These are phyloP conservation scores for Malus hybrid DNA, from an alignment of 331 rosid species.

Conservation along the genomic window DNA sequence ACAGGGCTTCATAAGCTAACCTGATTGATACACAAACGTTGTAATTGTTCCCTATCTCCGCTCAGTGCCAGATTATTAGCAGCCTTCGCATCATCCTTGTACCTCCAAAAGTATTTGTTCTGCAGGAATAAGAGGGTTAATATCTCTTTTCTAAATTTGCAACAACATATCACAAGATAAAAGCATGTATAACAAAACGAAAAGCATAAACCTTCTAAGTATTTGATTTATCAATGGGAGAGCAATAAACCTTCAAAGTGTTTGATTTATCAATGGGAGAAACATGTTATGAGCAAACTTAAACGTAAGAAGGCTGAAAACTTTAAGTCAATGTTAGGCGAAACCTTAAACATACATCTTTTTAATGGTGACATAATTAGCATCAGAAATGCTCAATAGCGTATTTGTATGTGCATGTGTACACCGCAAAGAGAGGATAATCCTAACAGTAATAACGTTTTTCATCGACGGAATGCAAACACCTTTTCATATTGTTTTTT, in stretches of 20 bases:
- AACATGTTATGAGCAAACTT: neutral
- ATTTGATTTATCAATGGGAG: neutral
- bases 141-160: neutral
- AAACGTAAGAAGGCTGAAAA: neutral
- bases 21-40: slow-evolving; percentile 54
- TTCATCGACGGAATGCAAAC: neutral
- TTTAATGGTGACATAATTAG: neutral
- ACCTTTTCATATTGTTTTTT: slow-evolving; percentile 64
- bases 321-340: neutral
- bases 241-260: neutral
- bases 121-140: slow-evolving; percentile 33
- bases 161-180: neutral
- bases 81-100: slow-evolving; percentile 37
- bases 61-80: slow-evolving; percentile 39
- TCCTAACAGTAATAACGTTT: neutral
- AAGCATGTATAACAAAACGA: neutral
- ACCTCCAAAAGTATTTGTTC: slow-evolving; percentile 59
- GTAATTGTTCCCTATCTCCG: slow-evolving; percentile 55
- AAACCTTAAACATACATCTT: neutral
- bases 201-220: neutral
- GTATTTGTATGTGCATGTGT: neutral
- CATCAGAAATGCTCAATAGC: neutral
- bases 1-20: slow-evolving; percentile 27
- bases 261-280: neutral
- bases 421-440: neutral